Base-by-base conservation (phyloP, 2,329 filamentous ascomycete species). In the Bertia moriformis region DNA sequence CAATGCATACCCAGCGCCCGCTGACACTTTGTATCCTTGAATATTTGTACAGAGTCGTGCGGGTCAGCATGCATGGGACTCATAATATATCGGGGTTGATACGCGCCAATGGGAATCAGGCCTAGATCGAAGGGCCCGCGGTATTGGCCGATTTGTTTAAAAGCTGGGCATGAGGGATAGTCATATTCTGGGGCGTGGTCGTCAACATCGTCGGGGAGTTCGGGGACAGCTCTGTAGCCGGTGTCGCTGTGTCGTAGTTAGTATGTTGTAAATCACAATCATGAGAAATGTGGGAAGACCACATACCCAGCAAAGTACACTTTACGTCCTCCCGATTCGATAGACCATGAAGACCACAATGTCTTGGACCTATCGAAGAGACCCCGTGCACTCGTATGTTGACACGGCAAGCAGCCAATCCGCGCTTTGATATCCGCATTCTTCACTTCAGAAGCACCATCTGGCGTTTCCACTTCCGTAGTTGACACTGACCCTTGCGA, bases 51-150 rank as follows among this genome's bases (percentile, higher is more conserved):
- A 0, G 80, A 73, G 54, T 96, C 89, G 47, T 76, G 78, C 0
- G 89, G 89, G 54, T 93, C 83, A 4, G 83, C 81, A 55, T 96
- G 89, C 69, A 93, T 78, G 15, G 76, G 64, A 37, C 78, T 86
- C 66, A 91, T 88, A 44, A 91, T 56, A 41, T 56, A 59, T 18
- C 83, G 68, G 0, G 83, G 83, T 42, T 73, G 66, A 57, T 95
- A 95, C 2, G 88, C 89, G 39, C 89, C 89, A 48, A 96, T 95
- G 29, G 89, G 89, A 46, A 96, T 91, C 40, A 95, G 62, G 0
- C 89, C 89, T 4, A 96, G 71, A 55, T 95, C 86, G 50, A 95
- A 94, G 0, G 86, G 85, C 0, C 89, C 88, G 22, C 85, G 70
- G 39, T 80, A 69, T 14, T 75, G 61, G 44, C 89, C 89, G 44